Evolutionary conservation across 345 rosid genomes (phyloP).

Genomic region (Sapria himalayana): DNA sequence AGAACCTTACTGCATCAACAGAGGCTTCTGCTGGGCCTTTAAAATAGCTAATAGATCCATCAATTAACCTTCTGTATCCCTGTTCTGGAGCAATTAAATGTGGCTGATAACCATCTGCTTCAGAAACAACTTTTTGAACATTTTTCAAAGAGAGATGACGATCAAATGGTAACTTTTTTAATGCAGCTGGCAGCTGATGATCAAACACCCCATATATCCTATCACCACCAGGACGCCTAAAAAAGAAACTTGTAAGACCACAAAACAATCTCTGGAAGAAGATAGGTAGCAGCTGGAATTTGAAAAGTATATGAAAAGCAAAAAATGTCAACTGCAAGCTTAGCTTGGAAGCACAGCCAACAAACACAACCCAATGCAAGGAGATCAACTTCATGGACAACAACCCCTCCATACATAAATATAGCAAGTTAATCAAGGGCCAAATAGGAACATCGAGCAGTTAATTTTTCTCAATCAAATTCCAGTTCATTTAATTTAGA

Average conservation of each 20-base stretch:
- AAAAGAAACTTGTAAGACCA: conserved; percentile 11
- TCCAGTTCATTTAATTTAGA: no score
- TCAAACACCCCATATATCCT: conserved; percentile 93
- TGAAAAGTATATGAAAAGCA: no score
- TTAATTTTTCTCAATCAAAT: no score
- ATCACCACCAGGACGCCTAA: conserved; percentile 96
- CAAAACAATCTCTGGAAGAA: no score
- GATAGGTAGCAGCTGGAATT: no score
- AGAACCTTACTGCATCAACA: conserved; percentile 73
- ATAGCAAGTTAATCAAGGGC: no score
- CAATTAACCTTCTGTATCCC: conserved; percentile 97
- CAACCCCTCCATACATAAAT: no score
- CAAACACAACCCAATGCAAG: no score
- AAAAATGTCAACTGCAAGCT: no score
- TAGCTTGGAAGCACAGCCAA: no score
- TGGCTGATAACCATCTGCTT: conserved; percentile 99
- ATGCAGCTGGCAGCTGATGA: conserved; percentile 91
- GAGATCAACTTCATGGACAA: no score
- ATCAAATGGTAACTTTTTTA: conserved; percentile 96
- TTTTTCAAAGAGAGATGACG: conserved; percentile 82
- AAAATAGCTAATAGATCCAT: conserved; percentile 83
- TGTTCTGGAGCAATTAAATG: conserved; percentile 99
- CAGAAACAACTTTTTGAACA: conserved; percentile 90
- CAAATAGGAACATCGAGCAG: no score
- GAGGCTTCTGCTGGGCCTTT: conserved; percentile 99